Evolutionary conservation across 1,284 basidiomycete genomes (phyloP), one percentile per base, ranked within the genome.

Genomic region (Cryptococcus jaspeensis): DNA sequence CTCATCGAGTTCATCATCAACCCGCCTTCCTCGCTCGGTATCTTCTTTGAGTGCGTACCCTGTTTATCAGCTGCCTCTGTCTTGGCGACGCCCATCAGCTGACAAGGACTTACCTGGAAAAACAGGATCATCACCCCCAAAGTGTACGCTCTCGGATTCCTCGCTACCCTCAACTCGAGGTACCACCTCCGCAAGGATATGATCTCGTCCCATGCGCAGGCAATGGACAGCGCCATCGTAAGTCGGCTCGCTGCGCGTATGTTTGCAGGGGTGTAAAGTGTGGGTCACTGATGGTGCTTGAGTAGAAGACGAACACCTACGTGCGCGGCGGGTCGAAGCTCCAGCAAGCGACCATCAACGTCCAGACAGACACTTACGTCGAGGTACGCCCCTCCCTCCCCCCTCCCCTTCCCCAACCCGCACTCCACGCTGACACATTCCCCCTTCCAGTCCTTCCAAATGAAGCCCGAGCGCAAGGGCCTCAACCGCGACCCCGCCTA

Each of bases 331-430:
- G 32, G 12, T 36, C 44, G 42, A 50, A 53, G 32, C 50, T 58
- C 5, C 49, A 57, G 5, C 61, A 63, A 51, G 67, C 62, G 2
- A 65, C 63, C 13, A 62, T 69, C 41, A 62, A 69, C 47, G 62
- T 69, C 41, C 62, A 64, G 46, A 65, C 65, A n/a, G 65, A 69
- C 47, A 66, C 65, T 18, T 65, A 69, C 38, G 53, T 61, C 59
- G 65, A 69, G 59, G 59, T 59, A 20, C 35, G 60, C 50, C 12
- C 9, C 12, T 23, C 12, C 40, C 22, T 12, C n/a, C 16, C 40
- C 15, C 25, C 44, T 13, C 20, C 35, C 20, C 35, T 22, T 2
- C 13, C 20, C 25, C 35, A 5, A 35, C 44, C 32, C 35, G 8
- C 35, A 22, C n/a, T 13, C 50, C 13, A 32, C 28, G 9, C 28